Conservation (phyloP, 345 rosid species). For the Passiflora organensis region DNA sequence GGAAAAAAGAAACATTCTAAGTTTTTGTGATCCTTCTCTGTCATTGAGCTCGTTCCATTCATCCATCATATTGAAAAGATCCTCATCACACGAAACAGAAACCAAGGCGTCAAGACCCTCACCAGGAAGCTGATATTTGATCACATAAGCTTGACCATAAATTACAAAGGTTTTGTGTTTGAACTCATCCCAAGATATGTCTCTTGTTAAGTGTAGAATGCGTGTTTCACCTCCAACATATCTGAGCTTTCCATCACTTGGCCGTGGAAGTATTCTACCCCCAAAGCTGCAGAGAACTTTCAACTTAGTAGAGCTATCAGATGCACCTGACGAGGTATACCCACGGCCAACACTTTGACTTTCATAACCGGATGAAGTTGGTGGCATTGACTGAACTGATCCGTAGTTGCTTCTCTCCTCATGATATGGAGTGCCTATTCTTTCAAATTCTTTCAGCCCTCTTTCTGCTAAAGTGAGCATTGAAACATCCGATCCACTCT, state of each 20-base stretch:
- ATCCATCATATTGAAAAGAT: constrained; percentile 25
- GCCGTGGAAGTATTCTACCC: constrained; percentile 22
- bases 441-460: constrained; percentile 46
- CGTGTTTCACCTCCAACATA: constrained; percentile 36
- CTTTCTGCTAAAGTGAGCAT: constrained; percentile 39
- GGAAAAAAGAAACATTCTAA: constrained; percentile 22
- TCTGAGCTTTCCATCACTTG: constrained; percentile 14
- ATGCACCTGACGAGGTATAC: constrained; percentile 38
- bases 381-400: constrained; percentile 46
- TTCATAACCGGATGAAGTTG: constrained; percentile 35
- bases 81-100: constrained; percentile 23
- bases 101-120: constrained; percentile 2
- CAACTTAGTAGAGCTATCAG: constrained; percentile 38
- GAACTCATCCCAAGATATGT: constrained; percentile 19
- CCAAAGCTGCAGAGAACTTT: constrained; percentile 36
- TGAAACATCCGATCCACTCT: constrained; percentile 56
- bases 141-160: constrained; percentile 16
- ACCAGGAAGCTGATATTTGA: constrained; percentile 23
- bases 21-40: constrained; percentile 18
- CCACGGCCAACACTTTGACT: constrained; percentile 29
- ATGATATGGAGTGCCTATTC: constrained; percentile 29
- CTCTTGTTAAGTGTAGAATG: constrained; percentile 22
- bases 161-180: constrained; percentile 20
- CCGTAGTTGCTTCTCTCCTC: constrained; percentile 42
- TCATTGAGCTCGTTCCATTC: constrained; percentile 24